Conservation (phyloP, 441 rosid species). For the Populus trichocarpa region DNA sequence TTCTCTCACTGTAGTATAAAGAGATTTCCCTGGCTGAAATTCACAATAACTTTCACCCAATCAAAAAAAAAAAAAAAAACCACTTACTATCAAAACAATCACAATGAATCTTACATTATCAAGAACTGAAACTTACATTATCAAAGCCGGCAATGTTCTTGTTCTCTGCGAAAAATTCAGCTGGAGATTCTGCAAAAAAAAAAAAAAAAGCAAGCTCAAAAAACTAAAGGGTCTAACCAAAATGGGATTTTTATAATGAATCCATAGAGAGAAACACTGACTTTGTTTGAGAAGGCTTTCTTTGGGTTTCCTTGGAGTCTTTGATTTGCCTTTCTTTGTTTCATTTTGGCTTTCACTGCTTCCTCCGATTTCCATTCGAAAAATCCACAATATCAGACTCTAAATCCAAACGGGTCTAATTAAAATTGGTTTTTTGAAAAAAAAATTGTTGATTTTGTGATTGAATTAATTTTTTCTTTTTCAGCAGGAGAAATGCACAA, state of each 20-base stretch:
- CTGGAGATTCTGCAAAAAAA: conserved; percentile 90
- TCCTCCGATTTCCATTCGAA: conserved; percentile 33
- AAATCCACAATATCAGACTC: neutral
- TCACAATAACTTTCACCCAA: neutral
- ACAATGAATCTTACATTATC: neutral
- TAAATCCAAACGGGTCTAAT: neutral
- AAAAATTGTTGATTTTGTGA: neutral
- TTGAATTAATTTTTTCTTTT: too few relatives aligned
- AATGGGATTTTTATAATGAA: neutral
- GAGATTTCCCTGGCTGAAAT: conserved; percentile 83
- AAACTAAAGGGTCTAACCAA: neutral
- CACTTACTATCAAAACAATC: neutral
- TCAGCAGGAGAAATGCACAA: neutral
- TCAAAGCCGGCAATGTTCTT: conserved; percentile 98
- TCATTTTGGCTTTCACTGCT: conserved; percentile 39
- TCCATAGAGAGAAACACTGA: conserved; percentile 22
- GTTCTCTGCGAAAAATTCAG: conserved; percentile 98
- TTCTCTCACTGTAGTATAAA: conserved; percentile 91
- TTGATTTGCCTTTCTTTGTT: conserved; percentile 63
- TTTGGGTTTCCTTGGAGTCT: conserved; percentile 50
- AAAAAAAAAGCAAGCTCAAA: neutral
- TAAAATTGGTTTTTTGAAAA: neutral
- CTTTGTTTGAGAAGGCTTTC: conserved; percentile 93
- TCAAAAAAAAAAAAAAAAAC: neutral
- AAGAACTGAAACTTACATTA: conserved; percentile 47